Evolutionary conservation across 208 protist genomes (phyloP).

Genomic region (Borovskyia barvae): DNA sequence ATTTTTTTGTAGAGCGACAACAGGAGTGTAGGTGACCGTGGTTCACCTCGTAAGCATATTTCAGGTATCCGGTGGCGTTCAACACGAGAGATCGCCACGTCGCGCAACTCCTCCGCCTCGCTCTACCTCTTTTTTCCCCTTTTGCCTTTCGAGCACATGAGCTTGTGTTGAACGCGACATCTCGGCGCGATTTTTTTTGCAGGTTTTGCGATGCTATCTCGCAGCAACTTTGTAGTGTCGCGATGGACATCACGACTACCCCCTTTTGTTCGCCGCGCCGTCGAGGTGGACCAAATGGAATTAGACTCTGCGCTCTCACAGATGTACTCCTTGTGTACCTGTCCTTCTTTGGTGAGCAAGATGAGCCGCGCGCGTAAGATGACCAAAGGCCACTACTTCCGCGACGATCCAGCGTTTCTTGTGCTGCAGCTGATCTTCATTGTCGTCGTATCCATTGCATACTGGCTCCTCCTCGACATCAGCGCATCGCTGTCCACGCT

Average conservation of each 20-base stretch:
- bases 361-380: constrained; percentile 90
- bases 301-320: constrained; percentile 90
- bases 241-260: constrained; percentile 71
- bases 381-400: constrained; percentile 97
- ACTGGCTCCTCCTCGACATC: constrained; percentile 19
- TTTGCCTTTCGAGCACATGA: too few species aligned
- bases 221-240: constrained; percentile 31
- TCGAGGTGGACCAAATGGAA: constrained; percentile 91
- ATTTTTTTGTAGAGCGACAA: too few species aligned
- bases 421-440: constrained; percentile 91
- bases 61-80: too few species aligned
- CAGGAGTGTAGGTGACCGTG: too few species aligned
- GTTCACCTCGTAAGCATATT: too few species aligned
- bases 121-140: too few species aligned
- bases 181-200: too few species aligned
- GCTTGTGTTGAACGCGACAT: too few species aligned
- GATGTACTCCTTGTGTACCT: constrained; percentile 85
- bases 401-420: constrained; percentile 96
- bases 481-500: constrained; percentile 57
- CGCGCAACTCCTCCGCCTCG: too few species aligned
- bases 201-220: constrained; percentile 14
- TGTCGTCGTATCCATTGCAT: constrained; percentile 55
- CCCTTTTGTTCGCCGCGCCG: constrained; percentile 73
- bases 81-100: too few species aligned
- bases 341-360: constrained; percentile 82